Base-by-base conservation (phyloP, 2,329 filamentous ascomycete species). In the Diaporthe citriasiana region DNA sequence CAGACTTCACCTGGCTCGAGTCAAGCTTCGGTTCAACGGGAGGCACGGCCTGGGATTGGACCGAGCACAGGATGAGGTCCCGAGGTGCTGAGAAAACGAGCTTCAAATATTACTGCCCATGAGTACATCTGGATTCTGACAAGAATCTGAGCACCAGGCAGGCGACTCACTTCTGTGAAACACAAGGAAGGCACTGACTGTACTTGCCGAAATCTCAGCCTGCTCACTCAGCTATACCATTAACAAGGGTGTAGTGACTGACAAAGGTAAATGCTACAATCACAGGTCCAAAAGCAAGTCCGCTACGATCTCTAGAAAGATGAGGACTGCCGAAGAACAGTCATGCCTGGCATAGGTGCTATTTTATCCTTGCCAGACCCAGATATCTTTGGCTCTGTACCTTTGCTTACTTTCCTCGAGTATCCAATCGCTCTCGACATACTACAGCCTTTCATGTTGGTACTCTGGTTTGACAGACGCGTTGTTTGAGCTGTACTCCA, bases 71-170 rank as follows among this genome's bases (percentile, higher is more conserved):
- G 30, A 22, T 8, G 53, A 22, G 27, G 27, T 13, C 9, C 8
- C 15, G 12, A 15, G 51, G 3, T 7, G 27, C 15, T 30, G 27
- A 1, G n/a, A 3, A 19, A 22, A 12, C 15, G 12, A 56, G 33
- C 53, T 56, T n/a, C n/a, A n/a, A n/a, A n/a, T n/a, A n/a, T n/a
- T n/a, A 56, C 30, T 17, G 3, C 0, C 4, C 0, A 1, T 4
- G 30, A 56, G 9, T 0, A 8, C 53, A 2, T 35, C 30, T 5
- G 2, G 17, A 5, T n/a, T 9, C 12, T 22, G 17, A 30, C 30
- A 13, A 35, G 8, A 30, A 35, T 35, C 7, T 0, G 0, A 35
- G 30, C 30, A n/a, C 53, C 53, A 6, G 53, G 35, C 0, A 35
- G 9, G 0, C 8, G 27, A 12, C 53, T 35, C 17, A 56, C 53